Evolutionary conservation across 2,329 filamentous ascomycete genomes (phyloP).

Genomic region (Clonostachys solani): DNA sequence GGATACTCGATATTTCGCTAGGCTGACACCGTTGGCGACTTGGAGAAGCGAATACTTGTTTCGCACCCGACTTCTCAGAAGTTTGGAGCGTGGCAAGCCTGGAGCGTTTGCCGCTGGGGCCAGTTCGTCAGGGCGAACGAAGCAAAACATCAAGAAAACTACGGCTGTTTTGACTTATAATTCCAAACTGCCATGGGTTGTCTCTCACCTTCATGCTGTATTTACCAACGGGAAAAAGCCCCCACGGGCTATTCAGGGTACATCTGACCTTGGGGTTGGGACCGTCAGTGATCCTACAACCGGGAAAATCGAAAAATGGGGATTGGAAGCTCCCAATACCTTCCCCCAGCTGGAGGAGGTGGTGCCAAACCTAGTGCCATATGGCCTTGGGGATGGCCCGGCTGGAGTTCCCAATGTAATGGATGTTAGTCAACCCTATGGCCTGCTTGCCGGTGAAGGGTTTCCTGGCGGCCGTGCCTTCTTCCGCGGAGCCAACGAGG

Average conservation of each 20-base stretch:
- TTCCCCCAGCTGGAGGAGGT: constrained; percentile 77
- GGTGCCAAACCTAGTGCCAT: constrained; percentile 68
- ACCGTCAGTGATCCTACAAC: constrained; percentile 75
- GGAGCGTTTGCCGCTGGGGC: constrained; percentile 46
- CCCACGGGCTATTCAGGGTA: constrained; percentile 78
- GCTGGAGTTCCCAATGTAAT: constrained; percentile 80
- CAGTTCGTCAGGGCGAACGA: constrained; percentile 45
- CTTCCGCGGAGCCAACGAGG: constrained; percentile 70
- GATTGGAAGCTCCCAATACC: constrained; percentile 68
- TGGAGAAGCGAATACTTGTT: constrained; percentile 96
- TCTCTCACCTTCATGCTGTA: constrained; percentile 75
- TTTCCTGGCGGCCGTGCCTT: constrained; percentile 79
- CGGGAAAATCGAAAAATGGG: constrained; percentile 79
- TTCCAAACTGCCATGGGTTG: constrained; percentile 73
- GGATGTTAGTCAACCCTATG: constrained; percentile 84
- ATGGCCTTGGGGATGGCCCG: constrained; percentile 74
- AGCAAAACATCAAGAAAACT: constrained; percentile 56
- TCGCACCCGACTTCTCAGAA: constrained; percentile 77
- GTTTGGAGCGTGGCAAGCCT: constrained; percentile 78
- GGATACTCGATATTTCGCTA: constrained; percentile 75
- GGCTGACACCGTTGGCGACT: constrained; percentile 78
- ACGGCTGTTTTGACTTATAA: constrained; percentile 80
- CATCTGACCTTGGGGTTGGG: constrained; percentile 72
- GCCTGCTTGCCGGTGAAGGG: constrained; percentile 80
- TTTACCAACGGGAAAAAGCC: constrained; percentile 71